Evolutionary conservation across 768 basidiomycete species (phyloP).

Genomic region (Lactifluus rugatus): DNA sequence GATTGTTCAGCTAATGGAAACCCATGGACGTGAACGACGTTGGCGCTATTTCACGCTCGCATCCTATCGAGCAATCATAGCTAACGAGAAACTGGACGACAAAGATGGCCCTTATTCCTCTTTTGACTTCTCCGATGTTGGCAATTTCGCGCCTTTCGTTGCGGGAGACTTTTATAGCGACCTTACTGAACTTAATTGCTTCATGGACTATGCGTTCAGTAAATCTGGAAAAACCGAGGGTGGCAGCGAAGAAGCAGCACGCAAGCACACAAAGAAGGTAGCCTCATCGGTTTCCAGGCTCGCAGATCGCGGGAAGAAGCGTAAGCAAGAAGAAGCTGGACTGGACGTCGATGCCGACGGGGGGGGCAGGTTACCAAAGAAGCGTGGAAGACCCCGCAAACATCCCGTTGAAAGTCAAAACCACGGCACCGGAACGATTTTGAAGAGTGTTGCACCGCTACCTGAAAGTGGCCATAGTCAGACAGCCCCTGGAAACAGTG

Average conservation of each 20-base stretch:
- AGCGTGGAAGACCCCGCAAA: slow-evolving; percentile 31
- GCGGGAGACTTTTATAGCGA: slow-evolving; percentile 46
- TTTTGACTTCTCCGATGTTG: slow-evolving; percentile 40
- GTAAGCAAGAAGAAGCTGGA: slow-evolving; percentile 27
- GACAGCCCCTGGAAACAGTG: not conserved
- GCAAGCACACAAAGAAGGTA: slow-evolving; percentile 20
- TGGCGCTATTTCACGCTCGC: slow-evolving; percentile 73
- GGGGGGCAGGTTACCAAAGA: slow-evolving; percentile 21
- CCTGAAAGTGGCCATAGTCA: not conserved
- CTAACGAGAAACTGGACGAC: slow-evolving; percentile 55
- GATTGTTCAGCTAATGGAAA: slow-evolving; percentile 69
- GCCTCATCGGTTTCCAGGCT: slow-evolving; percentile 23
- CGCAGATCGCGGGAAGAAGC: slow-evolving; percentile 24
- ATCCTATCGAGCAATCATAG: slow-evolving; percentile 55
- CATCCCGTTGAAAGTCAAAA: slow-evolving; percentile 23
- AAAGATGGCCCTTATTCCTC: slow-evolving; percentile 33
- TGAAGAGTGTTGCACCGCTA: not conserved
- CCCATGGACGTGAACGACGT: slow-evolving; percentile 74
- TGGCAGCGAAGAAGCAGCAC: slow-evolving; percentile 8
- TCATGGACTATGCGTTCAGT: slow-evolving; percentile 42
- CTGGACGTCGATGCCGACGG: slow-evolving; percentile 2
- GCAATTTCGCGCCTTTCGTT: slow-evolving; percentile 43
- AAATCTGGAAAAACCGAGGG: slow-evolving; percentile 1
- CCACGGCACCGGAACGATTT: slow-evolving; percentile 3
- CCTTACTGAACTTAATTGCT: slow-evolving; percentile 31